Percentiles rank a stretch among this genome's conserved stretches.
These are phyloP conservation scores for Aspergillus bridgeri DNA, from an alignment of 495 filamentous ascomycete genomes.

Conservation along the genomic window DNA sequence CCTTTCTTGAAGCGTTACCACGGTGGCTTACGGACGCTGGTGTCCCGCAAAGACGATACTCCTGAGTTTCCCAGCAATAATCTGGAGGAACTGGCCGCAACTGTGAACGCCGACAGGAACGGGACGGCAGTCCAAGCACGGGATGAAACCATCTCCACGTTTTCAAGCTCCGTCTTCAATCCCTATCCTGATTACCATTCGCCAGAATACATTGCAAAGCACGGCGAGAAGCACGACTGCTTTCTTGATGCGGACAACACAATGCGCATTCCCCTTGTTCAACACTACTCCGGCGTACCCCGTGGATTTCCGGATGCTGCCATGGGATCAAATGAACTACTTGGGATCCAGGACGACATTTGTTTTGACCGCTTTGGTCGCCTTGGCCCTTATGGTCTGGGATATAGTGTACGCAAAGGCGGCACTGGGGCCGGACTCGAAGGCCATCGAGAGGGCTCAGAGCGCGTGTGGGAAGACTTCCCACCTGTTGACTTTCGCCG, in stretches of 20 bases:
- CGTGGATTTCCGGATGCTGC: slow-evolving; percentile 77
- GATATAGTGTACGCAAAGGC: slow-evolving; percentile 71
- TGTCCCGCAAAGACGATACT: slow-evolving; percentile 55
- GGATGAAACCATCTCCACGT: slow-evolving; percentile 18
- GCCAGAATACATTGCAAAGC: slow-evolving; percentile 52
- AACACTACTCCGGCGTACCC: slow-evolving; percentile 69
- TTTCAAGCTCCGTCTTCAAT: slow-evolving; percentile 58
- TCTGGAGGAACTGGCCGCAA: slow-evolving; percentile 22
- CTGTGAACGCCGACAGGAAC: slow-evolving; percentile 11
- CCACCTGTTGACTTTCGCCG: slow-evolving; percentile 69
- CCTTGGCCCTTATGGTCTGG: slow-evolving; percentile 84
- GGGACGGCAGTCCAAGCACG: slow-evolving; percentile 15
- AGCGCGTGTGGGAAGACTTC: slow-evolving; percentile 66
- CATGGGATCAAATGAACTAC: slow-evolving; percentile 75
- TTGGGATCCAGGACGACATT: slow-evolving; percentile 79
- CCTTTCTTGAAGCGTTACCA: slow-evolving; percentile 79
- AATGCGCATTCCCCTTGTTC: slow-evolving; percentile 62
- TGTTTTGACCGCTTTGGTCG: slow-evolving; percentile 93
- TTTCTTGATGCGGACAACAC: slow-evolving; percentile 64
- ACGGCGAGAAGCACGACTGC: slow-evolving; percentile 67
- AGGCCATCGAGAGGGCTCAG: slow-evolving; percentile 71
- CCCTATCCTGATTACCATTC: slow-evolving; percentile 68
- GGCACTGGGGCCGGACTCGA: slow-evolving; percentile 79
- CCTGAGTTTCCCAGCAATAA: slow-evolving; percentile 72
- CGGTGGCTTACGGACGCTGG: slow-evolving; percentile 69